Percentiles rank a stretch among this genome's conserved stretches.
These are phyloP conservation scores for Triangularia setosa DNA, from an alignment of 2,329 filamentous ascomycete genomes.

Conservation along the genomic window DNA sequence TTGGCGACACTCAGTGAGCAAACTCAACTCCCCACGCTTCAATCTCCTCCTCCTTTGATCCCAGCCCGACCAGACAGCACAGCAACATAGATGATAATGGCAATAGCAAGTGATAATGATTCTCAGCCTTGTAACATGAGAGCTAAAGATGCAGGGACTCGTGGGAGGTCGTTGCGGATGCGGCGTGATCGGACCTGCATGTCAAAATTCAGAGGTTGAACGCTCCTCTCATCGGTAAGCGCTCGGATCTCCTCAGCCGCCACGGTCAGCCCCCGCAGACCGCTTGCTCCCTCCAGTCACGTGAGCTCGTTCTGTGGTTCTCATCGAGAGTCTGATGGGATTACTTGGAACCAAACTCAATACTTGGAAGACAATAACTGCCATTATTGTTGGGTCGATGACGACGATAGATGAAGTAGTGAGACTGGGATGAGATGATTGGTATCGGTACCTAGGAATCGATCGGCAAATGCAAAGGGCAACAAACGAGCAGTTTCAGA, in stretches of 20 bases:
- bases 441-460: neutral
- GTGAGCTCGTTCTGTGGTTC: conserved; percentile 9
- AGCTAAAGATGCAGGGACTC: neutral
- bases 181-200: conserved; percentile 4
- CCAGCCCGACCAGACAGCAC: conserved; percentile 7
- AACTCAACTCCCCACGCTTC: neutral
- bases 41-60: conserved; percentile 16
- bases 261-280: conserved; percentile 18
- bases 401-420: neutral
- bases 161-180: neutral
- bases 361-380: neutral
- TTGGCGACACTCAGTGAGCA: neutral
- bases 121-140: conserved; percentile 1
- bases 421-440: neutral
- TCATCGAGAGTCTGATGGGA: neutral
- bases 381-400: neutral
- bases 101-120: neutral
- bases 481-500: neutral
- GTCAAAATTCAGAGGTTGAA: conserved; percentile 21
- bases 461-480: neutral
- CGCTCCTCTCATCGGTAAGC: conserved; percentile 1
- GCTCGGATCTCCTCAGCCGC: conserved; percentile 20
- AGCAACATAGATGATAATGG: conserved; percentile 20
- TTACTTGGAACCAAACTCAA: neutral
- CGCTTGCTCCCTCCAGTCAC: conserved; percentile 15